Evolutionary conservation across 2,329 filamentous ascomycete species (phyloP).

Genomic region (Metarhizium humberi): DNA sequence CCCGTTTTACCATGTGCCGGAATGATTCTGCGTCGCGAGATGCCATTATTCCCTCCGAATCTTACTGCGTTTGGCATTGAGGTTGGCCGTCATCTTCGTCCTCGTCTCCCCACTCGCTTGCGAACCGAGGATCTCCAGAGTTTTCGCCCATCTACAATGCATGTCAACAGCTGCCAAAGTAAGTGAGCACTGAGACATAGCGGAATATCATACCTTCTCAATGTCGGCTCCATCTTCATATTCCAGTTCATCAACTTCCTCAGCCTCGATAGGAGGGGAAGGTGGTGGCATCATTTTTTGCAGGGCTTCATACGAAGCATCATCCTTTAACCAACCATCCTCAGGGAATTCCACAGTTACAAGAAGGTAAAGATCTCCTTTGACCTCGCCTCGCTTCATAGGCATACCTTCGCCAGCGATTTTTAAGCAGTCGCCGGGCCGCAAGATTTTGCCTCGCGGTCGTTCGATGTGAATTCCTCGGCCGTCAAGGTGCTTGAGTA

Average conservation of each 20-base stretch:
- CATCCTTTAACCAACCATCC: slow-evolving; percentile 69
- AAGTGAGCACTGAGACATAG: neutral
- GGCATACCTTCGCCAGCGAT: slow-evolving; percentile 92
- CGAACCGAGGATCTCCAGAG: slow-evolving; percentile 57
- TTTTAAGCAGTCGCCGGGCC: slow-evolving; percentile 78
- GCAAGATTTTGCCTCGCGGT: slow-evolving; percentile 71
- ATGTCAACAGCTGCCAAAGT: slow-evolving; percentile 14
- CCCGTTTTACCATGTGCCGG: too few species aligned
- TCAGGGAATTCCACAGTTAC: slow-evolving; percentile 85
- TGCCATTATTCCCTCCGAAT: neutral
- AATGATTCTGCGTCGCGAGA: neutral
- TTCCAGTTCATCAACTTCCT: slow-evolving; percentile 78
- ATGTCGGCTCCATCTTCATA: slow-evolving; percentile 78
- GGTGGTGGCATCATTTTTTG: slow-evolving; percentile 66
- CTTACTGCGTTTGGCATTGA: slow-evolving; percentile 69
- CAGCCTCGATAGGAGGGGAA: slow-evolving; percentile 51
- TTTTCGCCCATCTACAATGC: slow-evolving; percentile 56
- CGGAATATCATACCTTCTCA: slow-evolving; percentile 51
- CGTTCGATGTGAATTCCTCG: slow-evolving; percentile 77
- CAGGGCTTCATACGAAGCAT: slow-evolving; percentile 61
- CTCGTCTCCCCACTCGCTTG: slow-evolving; percentile 61
- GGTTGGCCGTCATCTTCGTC: slow-evolving; percentile 57
- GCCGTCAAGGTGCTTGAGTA: slow-evolving; percentile 87
- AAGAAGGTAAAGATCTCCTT: slow-evolving; percentile 79
- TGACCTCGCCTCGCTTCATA: slow-evolving; percentile 70